These are phyloP conservation scores for Saksenaea oblongispora DNA, from an alignment of 371 early-diverging fungal genomes.

Conservation along the genomic window DNA sequence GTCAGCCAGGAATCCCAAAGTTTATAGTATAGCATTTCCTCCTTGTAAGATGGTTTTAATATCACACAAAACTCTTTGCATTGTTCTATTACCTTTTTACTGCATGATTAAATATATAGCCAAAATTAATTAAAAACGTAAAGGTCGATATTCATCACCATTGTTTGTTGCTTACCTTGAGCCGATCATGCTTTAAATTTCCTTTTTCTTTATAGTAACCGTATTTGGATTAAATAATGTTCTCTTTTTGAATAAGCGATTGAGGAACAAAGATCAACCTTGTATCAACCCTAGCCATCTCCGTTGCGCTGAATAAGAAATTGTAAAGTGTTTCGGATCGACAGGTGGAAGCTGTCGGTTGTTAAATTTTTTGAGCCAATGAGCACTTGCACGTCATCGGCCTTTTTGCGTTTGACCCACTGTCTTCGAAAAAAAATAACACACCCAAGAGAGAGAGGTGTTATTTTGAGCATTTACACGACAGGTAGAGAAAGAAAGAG, in stretches of 20 bases:
- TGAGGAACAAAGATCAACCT: not conserved
- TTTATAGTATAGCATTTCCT: not conserved
- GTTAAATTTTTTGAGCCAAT: not conserved
- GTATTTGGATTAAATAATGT: not conserved
- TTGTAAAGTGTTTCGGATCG: not conserved
- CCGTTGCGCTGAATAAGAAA: not conserved
- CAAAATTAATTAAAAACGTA: not conserved
- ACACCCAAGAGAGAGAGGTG: not conserved
- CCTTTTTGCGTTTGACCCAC: not conserved
- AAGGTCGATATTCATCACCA: not conserved
- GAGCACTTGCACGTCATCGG: slow-evolving; percentile 3
- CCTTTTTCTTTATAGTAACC: not conserved
- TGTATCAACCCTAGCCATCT: not conserved
- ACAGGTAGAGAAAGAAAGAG: not conserved
- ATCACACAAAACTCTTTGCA: not conserved
- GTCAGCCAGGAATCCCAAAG: not conserved
- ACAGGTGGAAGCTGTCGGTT: not conserved
- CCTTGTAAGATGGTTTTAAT: not conserved
- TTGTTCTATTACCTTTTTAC: not conserved
- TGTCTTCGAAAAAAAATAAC: not conserved
- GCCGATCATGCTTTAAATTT: not conserved
- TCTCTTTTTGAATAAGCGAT: no score
- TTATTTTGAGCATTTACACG: not conserved
- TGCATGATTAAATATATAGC: not conserved
- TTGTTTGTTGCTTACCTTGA: not conserved